Conservation (phyloP, 306 rosid species). For the Alnus glutinosa region DNA sequence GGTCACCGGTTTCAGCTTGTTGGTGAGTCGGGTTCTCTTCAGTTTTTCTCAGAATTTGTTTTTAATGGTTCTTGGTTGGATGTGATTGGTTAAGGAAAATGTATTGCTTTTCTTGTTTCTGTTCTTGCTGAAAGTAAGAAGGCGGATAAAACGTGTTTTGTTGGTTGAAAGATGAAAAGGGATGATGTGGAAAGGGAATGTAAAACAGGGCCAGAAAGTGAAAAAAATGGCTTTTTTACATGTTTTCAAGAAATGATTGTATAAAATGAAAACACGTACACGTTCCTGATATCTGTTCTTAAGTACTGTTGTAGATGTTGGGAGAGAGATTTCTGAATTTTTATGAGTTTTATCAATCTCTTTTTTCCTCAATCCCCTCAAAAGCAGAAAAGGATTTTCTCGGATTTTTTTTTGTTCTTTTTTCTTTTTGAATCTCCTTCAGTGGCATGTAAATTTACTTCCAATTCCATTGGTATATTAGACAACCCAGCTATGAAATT, state of each 20-base stretch:
- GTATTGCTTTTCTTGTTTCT: not conserved
- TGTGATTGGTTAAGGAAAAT: not conserved
- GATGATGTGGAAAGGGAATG: not conserved
- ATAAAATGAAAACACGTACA: too few relatives aligned
- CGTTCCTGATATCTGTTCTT: too few relatives aligned
- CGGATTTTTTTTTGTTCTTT: too few relatives aligned
- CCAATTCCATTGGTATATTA: not conserved
- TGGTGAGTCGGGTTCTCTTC: slow-evolving; percentile 45
- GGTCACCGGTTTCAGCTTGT: slow-evolving; percentile 71
- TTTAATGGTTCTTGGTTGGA: not conserved
- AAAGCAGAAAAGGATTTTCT: not conserved
- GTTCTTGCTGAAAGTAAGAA: not conserved
- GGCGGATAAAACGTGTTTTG: not conserved
- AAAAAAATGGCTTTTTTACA: not conserved
- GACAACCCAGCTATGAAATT: not conserved
- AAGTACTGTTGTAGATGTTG: too few relatives aligned
- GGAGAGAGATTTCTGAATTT: too few relatives aligned
- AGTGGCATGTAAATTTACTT: too few relatives aligned
- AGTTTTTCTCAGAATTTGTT: too few relatives aligned
- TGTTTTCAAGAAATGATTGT: too few relatives aligned
- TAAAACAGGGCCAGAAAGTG: not conserved
- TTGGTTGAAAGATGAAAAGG: not conserved
- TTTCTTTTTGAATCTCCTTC: too few relatives aligned
- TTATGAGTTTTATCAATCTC: not conserved
- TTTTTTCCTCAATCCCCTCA: not conserved